Percentiles rank a stretch among this genome's conserved stretches.
Conservation (phyloP, 805 yeast genomes). For the Starmerella powellii region DNA sequence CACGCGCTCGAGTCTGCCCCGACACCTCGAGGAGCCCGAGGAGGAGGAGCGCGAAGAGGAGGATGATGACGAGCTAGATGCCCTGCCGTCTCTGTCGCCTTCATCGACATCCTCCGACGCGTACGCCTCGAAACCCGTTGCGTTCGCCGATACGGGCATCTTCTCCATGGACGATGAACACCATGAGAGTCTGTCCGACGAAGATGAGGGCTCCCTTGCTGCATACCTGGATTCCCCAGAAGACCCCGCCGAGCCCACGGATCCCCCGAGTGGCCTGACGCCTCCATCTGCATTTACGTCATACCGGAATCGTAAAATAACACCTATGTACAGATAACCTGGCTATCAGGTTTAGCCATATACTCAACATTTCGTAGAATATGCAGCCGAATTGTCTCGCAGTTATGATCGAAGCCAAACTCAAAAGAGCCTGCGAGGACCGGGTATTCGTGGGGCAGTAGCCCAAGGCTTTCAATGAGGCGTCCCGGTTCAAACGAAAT, state of each 20-base stretch:
- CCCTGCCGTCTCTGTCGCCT: constrained; percentile 2
- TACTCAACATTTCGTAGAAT: constrained; percentile 29
- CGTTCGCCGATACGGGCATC: constrained; percentile 6
- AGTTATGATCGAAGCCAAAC: constrained; percentile 25
- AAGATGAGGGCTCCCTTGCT: not conserved
- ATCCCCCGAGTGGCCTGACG: not conserved
- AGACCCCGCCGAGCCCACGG: not conserved
- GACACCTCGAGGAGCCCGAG: constrained; percentile 17
- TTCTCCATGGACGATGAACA: constrained; percentile 17
- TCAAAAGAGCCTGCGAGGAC: constrained; percentile 30
- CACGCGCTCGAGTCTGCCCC: constrained; percentile 9
- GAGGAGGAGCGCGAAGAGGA: constrained; percentile 9
- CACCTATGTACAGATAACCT: constrained; percentile 14
- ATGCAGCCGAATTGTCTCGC: constrained; percentile 24
- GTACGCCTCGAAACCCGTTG: not conserved
- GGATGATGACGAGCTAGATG: constrained; percentile 6
- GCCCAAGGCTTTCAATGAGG: constrained; percentile 23
- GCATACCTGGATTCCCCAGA: no score
- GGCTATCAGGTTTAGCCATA: constrained; percentile 23
- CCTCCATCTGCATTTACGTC: not conserved
- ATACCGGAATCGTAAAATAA: not conserved
- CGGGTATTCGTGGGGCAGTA: constrained; percentile 29
- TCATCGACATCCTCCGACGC: constrained; percentile 3
- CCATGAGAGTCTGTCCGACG: not conserved
- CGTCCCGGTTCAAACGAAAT: constrained; percentile 17